Percentiles rank a stretch among this genome's conserved stretches.
Conservation (phyloP, 306 rosid species). For the Urtica urens region DNA sequence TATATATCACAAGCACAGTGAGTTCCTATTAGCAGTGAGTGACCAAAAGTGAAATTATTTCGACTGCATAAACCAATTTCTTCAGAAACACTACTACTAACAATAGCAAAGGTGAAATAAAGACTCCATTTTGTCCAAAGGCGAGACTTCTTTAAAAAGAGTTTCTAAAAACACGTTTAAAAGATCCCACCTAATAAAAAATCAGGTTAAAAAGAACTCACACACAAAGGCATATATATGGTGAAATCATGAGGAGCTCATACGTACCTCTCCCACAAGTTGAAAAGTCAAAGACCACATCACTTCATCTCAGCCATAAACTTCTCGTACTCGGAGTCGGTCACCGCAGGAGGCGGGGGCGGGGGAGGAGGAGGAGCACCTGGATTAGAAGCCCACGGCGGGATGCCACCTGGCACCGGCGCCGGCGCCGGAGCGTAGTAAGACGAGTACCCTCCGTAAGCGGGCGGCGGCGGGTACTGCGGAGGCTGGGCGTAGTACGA, state of each 20-base stretch:
- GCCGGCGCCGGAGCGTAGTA: conserved; percentile 77
- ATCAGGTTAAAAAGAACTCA: too few relatives aligned
- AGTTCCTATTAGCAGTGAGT: too few relatives aligned
- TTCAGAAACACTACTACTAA: too few relatives aligned
- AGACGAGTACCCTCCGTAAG: conserved; percentile 66
- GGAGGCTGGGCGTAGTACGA: conserved; percentile 77
- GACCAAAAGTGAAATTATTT: too few relatives aligned
- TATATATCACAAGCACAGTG: too few relatives aligned
- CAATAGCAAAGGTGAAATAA: too few relatives aligned
- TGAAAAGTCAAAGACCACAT: conserved; percentile 16
- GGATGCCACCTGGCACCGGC: conserved; percentile 47
- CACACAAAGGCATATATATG: conserved; percentile 4
- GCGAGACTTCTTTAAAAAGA: too few relatives aligned
- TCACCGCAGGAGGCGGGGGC: conserved; percentile 64
- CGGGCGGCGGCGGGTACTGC: conserved; percentile 52
- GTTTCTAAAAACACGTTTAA: too few relatives aligned
- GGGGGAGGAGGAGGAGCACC: conserved; percentile 24
- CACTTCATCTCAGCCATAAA: conserved; percentile 98
- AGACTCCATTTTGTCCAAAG: too few relatives aligned
- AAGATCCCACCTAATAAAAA: too few relatives aligned
- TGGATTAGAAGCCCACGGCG: conserved; percentile 76
- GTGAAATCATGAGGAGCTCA: conserved; percentile 10
- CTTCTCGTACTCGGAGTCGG: conserved; percentile 89
- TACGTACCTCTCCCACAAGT: conserved; percentile 38
- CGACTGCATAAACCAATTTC: too few relatives aligned